Conservation (phyloP, 2,329 filamentous ascomycete species). For the Colletotrichum spaethianum region DNA sequence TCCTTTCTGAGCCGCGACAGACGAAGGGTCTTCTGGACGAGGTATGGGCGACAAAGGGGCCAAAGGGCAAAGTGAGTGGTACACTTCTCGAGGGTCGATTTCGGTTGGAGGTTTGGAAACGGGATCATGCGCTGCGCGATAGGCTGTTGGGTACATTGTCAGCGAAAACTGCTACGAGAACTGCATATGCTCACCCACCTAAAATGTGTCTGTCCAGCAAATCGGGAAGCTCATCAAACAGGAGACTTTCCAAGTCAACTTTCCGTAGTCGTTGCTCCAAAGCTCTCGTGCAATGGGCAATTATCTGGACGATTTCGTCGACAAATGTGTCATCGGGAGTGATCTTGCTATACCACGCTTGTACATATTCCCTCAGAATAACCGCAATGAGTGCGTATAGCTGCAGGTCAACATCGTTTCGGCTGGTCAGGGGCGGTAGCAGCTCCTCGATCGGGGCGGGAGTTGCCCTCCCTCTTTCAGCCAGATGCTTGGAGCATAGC, state of each 20-base stretch:
- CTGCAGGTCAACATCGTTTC: slow-evolving; percentile 93
- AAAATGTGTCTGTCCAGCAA: slow-evolving; percentile 84
- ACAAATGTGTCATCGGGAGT: slow-evolving; percentile 92
- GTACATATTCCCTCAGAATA: slow-evolving; percentile 89
- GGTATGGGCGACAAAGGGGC: slow-evolving; percentile 86
- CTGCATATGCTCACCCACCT: slow-evolving; percentile 66
- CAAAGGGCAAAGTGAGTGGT: slow-evolving; percentile 87
- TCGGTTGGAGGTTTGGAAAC: slow-evolving; percentile 71
- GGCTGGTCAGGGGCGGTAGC: slow-evolving; percentile 91
- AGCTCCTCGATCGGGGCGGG: slow-evolving; percentile 82
- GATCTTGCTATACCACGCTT: slow-evolving; percentile 93
- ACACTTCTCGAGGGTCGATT: slow-evolving; percentile 77
- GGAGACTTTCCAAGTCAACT: slow-evolving; percentile 84
- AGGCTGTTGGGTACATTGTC: slow-evolving; percentile 62
- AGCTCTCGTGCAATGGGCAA: slow-evolving; percentile 91
- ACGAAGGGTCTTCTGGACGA: slow-evolving; percentile 63
- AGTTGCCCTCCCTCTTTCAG: slow-evolving; percentile 68
- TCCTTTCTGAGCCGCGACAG: slow-evolving; percentile 73
- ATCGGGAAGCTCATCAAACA: slow-evolving; percentile 90
- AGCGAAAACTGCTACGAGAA: background rate
- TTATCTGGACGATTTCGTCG: slow-evolving; percentile 88
- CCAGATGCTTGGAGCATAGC: slow-evolving; percentile 80
- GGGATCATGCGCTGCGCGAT: slow-evolving; percentile 76
- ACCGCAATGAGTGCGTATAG: slow-evolving; percentile 94
- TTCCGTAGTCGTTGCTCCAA: slow-evolving; percentile 88